Base-by-base conservation (phyloP, 2,329 filamentous ascomycete species). In the Didymella segeticola region DNA sequence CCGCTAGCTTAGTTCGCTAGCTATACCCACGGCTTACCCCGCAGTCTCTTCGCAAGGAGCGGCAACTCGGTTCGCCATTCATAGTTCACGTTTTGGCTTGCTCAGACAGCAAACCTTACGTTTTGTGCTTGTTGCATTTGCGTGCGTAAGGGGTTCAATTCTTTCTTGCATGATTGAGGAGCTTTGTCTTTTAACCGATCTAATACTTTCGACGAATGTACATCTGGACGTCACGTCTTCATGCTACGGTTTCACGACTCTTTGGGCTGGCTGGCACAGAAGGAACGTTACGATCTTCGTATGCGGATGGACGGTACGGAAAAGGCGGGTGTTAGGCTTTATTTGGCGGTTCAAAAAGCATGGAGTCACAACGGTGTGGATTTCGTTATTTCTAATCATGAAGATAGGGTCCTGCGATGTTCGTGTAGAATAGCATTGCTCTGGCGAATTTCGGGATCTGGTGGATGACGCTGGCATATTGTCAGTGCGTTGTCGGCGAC, bases 71-170 rank as follows among this genome's bases (percentile, higher is more conserved):
- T 20, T 20, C 38, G 15, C 31, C 45, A 41, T 41, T 56, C 52
- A 47, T 43, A 47, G 48, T 59, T 60, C 48, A 57, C 38, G 27
- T 55, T 47, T 50, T 59, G 57, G 59, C 46, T 42, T 53, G 61
- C 48, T 47, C 49, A 30, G 50, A 34, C 45, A 50, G 54, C 58
- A 57, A 49, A 41, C 47, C 53, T 41, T 41, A 53, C 62, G 63
- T 64, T 67, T 62, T 66, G 56, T 71, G 59, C 60, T 69, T 54
- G 57, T 56, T 73, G 66, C 69, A 73, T 70, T 68, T 71, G 59
- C 64, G 64, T 66, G 67, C 63, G 64, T 67, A 64, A 55, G 43
- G 45, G 50, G 48, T 62, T 64, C 52, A 60, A 59, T 61, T 60
- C 55, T 50, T 59, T 58, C 51, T 54, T 63, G 50, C 56, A 64